Evolutionary conservation across 2,329 filamentous ascomycete species (phyloP), one percentile per base, ranked within the genome.

Genomic region (Aspergillus sp.): DNA sequence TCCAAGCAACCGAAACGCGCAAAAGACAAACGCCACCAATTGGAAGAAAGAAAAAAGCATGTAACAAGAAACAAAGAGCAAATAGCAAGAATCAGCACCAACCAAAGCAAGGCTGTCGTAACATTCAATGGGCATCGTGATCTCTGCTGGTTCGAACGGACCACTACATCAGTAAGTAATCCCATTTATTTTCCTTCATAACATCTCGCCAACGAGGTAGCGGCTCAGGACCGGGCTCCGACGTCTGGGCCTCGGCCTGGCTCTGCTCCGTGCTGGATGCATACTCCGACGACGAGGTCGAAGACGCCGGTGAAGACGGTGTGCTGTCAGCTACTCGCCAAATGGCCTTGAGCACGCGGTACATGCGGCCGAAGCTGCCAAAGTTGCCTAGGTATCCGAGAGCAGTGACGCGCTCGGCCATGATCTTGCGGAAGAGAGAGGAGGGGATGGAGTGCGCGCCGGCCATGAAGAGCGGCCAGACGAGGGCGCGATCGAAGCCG

Each of bases 391-490:
- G 79, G 17, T 95, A 90, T 60, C 90, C 91, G 21, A 98, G 82
- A 61, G 86, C 83, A 6, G 80, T 80, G 57, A 89, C 81, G 60
- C 95, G 89, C 63, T 92, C 87, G 51, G 86, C 81, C 63, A 98
- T 89, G 73, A 93, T 86, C 33, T 75, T 74, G 63, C 93, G 88
- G 83, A 98, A 96, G 19, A 81, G 72, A 43, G 90, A 93, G 57
- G 80, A 82, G 2, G 88, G 83, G 1, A 86, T 82, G 57, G 90
- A 91, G 67, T 90, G 87, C 5, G 89, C 88, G 56, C 93, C 93
- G 47, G 90, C 89, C 54, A 97, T 86, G 45, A 98, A 86, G 67
- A 96, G 88, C 21, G 96, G 93, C 93, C 93, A 98, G 61, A 91
- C 88, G 23, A 98, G 84, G 59, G 89, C 91, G 68, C 91, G 90